Base-by-base conservation (phyloP, 2,329 filamentous ascomycete genomes). In the Aureobasidium sp. region DNA sequence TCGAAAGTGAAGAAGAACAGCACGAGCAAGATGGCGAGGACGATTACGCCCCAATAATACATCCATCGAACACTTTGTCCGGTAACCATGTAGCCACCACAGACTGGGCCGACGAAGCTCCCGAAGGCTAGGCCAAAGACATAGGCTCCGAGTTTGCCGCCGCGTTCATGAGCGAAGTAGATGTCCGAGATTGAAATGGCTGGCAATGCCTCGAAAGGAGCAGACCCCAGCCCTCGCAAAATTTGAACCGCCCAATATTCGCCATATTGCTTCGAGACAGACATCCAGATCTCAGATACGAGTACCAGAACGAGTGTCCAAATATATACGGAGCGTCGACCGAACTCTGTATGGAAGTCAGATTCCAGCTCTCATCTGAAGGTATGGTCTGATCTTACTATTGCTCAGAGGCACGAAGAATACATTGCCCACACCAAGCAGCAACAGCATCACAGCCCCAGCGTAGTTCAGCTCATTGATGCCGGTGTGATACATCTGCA, bases 21-120 rank as follows among this genome's bases (percentile, higher is more conserved):
- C 3, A 74, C 4, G 1, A 72, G 59, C 20, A 72, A 57, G 3
- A 72, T 32, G 5, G 53, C 68, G 34, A 72, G 68, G 48, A 72
- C 70, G 7, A 75, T 75, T 0, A 69, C 69, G 60, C 74, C 68
- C 37, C 72, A 75, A 51, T 66, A 70, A 50, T 72, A 76, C 8
- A 71, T 72, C 68, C 69, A 74, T 32, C 72, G 67, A 71, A 73
- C 76, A 15, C 71, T 68, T 62, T 75, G 71, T 29, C 63, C 50
- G 5, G 66, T 69, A 9, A 71, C 73, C 43, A 78, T 78, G 66
- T 78, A 78, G 17, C 75, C 73, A 8, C 76, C 75, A 15, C 68
- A 68, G 1, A 77, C 68, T 1, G 73, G 73, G 7, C 75, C 75
- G 8, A 76, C 64, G 44, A 74, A 69, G 6, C 73, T 73, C 1